Conservation (phyloP, 225 moss, liverwort and hornwort species). For the Thuidium tamariscinum region DNA sequence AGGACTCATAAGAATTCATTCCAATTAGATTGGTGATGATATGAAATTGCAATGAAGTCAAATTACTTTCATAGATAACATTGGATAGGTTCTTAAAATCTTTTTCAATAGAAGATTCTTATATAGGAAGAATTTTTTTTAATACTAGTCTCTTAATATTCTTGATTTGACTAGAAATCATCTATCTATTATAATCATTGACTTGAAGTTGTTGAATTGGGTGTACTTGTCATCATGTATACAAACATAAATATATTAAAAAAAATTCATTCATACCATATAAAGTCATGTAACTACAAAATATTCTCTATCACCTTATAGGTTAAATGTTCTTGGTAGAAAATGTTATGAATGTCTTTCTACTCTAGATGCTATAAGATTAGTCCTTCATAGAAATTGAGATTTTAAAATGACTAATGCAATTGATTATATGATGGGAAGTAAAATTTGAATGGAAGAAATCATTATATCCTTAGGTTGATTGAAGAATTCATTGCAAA, state of each 20-base stretch:
- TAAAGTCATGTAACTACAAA: neutral
- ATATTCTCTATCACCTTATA: neutral
- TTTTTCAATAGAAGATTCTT: neutral
- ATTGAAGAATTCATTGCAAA: neutral
- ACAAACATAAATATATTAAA: no score
- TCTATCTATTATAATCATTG: neutral
- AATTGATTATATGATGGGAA: accelerated
- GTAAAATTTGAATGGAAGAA: neutral
- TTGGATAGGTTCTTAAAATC: neutral
- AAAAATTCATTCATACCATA: accelerated
- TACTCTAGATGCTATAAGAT: neutral
- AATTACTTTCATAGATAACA: neutral
- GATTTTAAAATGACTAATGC: neutral
- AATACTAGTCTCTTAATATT: neutral
- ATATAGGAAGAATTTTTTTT: neutral
- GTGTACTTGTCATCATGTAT: neutral
- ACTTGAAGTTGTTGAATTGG: neutral
- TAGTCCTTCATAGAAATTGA: neutral
- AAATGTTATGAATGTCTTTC: neutral
- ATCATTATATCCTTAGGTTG: accelerated
- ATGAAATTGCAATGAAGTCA: neutral
- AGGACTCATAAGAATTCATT: neutral
- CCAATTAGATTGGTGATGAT: neutral
- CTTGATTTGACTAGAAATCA: accelerated
- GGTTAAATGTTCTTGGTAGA: neutral